These are phyloP conservation scores for Haplosporangium sp. DNA, from an alignment of 371 early-diverging fungal species.

Conservation along the genomic window DNA sequence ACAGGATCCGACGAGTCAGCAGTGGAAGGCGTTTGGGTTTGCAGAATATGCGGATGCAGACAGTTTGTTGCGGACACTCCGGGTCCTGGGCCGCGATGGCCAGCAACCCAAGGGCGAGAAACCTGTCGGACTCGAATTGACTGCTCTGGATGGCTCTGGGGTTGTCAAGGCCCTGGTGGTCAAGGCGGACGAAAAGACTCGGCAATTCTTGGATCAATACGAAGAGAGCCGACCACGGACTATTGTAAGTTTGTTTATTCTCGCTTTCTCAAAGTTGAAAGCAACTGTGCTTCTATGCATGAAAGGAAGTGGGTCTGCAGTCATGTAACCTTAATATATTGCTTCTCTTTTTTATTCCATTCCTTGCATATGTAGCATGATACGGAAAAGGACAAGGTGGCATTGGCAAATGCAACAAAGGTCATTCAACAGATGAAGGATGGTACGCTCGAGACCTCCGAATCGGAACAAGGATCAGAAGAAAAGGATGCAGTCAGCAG, in stretches of 20 bases:
- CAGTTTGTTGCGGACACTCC: constrained; percentile 73
- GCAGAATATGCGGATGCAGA: constrained; percentile 81
- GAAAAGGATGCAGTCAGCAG: constrained; percentile 38
- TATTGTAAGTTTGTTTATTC: constrained; percentile 31
- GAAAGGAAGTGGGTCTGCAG: no score
- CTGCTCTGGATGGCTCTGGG: constrained; percentile 68
- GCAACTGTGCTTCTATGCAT: no score
- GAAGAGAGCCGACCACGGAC: constrained; percentile 57
- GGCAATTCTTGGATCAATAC: constrained; percentile 71
- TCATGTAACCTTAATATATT: background rate
- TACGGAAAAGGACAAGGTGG: constrained; percentile 56
- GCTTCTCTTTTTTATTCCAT: background rate
- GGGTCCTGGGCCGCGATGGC: constrained; percentile 78
- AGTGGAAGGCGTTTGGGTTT: constrained; percentile 85
- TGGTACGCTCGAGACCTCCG: constrained; percentile 47
- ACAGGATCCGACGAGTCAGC: constrained; percentile 68
- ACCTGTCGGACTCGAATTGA: constrained; percentile 59
- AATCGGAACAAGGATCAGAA: constrained; percentile 18
- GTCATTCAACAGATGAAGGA: constrained; percentile 61
- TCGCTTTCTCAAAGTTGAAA: background rate
- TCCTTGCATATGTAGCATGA: constrained; percentile 42
- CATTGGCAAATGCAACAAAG: constrained; percentile 50
- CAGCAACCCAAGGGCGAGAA: constrained; percentile 56
- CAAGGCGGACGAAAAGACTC: constrained; percentile 79
- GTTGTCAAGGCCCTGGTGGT: constrained; percentile 72